Base-by-base conservation (phyloP, 352 stramenopile genomes). In the Phytophthora capsici region DNA sequence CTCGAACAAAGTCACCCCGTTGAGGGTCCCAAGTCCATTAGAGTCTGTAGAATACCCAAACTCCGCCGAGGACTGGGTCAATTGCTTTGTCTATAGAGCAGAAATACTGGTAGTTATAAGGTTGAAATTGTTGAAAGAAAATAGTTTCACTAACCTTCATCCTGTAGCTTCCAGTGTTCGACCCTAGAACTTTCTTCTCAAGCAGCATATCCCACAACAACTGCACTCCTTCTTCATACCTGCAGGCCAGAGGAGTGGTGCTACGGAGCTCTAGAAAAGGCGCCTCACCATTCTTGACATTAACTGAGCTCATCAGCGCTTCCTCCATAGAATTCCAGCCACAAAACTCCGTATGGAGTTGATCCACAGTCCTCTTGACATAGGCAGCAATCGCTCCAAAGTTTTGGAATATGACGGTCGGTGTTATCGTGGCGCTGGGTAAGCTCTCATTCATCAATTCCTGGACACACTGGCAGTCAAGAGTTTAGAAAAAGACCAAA, bases 171-270 rank as follows among this genome's bases (percentile, higher is more conserved):
- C 47, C 26, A n/a, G 37, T 13, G 10, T 54, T 14, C 3, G 50
- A 16, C 6, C 59, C 59, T 17, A 67, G 44, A 2, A 56, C 30
- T 16, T 67, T 40, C 14, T 53, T 58, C 0, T 23, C 44, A 0
- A 67, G 8, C 13, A 67, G 30, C 59, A 67, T 62, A 0, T 23
- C 30, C 59, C 59, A 67, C 44, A 67, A 6, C 23, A 67, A 37
- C n/a, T 34, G 6, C 13, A 28, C 59, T 22, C 50, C 36, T 6
- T 12, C 23, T 13, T 57, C 9, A 7, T 34, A 52, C 6, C 16
- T 56, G 23, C 41, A 50, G 6, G 14, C 12, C 19, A 67, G 23
- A 20, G 59, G 59, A 4, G 44, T 62, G 1, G 43, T 17, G 28
- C 50, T 62, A 4, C 22, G 34, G 4, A 51, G 12, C 43, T 67